phyloP scores from a whole-genome alignment of 345 rosid genomes.

The Salix viminalis region DNA sequence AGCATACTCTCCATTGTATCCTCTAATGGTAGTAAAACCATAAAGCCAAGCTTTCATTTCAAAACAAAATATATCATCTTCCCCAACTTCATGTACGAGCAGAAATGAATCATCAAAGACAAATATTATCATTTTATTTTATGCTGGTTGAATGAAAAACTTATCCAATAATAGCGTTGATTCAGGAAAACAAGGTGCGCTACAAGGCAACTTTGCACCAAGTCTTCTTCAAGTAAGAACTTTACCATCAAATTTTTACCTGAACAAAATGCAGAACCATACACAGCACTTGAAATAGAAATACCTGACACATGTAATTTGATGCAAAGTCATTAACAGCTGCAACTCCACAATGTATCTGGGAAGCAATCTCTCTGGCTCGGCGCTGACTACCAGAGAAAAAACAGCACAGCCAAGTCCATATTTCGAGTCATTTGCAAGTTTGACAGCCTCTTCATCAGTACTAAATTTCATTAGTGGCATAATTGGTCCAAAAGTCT shows the following conservation, averaged over 20 bases:
- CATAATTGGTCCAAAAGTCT: slow-evolving; percentile 98
- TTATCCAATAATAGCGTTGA: background rate
- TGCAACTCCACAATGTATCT: slow-evolving; percentile 81
- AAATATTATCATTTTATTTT: no score
- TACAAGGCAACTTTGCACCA: background rate
- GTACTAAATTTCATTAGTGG: slow-evolving; percentile 91
- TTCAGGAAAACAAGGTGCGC: background rate
- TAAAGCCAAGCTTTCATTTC: background rate
- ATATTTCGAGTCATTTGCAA: slow-evolving; percentile 87
- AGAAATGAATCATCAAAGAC: background rate
- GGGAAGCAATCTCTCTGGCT: slow-evolving; percentile 78
- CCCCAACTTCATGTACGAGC: background rate
- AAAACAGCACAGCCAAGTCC: slow-evolving; percentile 98
- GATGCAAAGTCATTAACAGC: slow-evolving; percentile 95
- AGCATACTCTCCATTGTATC: no score
- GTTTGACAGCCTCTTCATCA: slow-evolving; percentile 81
- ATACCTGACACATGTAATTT: slow-evolving; percentile 91
- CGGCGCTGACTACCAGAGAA: slow-evolving; percentile 70
- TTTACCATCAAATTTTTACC: background rate
- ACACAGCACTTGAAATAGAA: background rate
- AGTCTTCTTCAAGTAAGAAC: background rate
- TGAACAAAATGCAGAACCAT: background rate
- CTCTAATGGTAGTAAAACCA: background rate
- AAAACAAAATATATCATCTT: no score
- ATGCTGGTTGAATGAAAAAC: no score